A percentile compares a stretch with the other conserved stretches of the same genome.
Evolutionary conservation across 768 basidiomycete genomes (phyloP).

Genomic region (Russula emetica): DNA sequence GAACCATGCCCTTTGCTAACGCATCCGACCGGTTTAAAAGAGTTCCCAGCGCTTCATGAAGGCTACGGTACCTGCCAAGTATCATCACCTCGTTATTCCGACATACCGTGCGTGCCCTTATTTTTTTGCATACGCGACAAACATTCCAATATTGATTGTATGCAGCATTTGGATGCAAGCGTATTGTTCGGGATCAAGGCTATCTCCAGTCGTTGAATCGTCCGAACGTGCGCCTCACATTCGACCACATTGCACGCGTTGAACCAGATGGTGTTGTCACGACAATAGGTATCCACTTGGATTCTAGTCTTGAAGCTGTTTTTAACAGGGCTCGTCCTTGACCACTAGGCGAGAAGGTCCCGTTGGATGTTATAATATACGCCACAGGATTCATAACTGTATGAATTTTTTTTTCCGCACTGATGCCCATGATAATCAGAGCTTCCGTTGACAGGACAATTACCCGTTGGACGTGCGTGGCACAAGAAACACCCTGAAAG

Average conservation of each 20-base stretch:
- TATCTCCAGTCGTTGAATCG: constrained; percentile 49
- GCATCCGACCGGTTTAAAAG: constrained; percentile 31
- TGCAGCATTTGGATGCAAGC: constrained; percentile 55
- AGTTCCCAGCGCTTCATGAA: constrained; percentile 42
- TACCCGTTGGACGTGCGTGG: constrained; percentile 16
- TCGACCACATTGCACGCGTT: constrained; percentile 46
- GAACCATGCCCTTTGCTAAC: neutral
- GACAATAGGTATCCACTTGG: constrained; percentile 31
- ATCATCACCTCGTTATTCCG: constrained; percentile 40
- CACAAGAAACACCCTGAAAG: constrained; percentile 37
- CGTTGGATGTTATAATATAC: constrained; percentile 53
- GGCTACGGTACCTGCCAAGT: constrained; percentile 38
- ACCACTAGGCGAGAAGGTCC: constrained; percentile 40
- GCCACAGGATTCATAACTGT: constrained; percentile 53
- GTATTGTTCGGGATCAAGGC: constrained; percentile 55
- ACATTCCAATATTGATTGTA: neutral
- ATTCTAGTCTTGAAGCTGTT: neutral
- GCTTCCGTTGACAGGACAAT: constrained; percentile 4
- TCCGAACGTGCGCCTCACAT: constrained; percentile 49
- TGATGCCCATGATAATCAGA: neutral
- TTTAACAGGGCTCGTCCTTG: neutral
- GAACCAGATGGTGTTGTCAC: constrained; percentile 48
- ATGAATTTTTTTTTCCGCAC: constrained; percentile 24
- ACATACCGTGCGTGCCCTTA: constrained; percentile 41
- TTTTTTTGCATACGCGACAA: neutral